Evolutionary conservation across 2,329 filamentous ascomycete genomes (phyloP).

Genomic region (Arthrinium phaeospermum): DNA sequence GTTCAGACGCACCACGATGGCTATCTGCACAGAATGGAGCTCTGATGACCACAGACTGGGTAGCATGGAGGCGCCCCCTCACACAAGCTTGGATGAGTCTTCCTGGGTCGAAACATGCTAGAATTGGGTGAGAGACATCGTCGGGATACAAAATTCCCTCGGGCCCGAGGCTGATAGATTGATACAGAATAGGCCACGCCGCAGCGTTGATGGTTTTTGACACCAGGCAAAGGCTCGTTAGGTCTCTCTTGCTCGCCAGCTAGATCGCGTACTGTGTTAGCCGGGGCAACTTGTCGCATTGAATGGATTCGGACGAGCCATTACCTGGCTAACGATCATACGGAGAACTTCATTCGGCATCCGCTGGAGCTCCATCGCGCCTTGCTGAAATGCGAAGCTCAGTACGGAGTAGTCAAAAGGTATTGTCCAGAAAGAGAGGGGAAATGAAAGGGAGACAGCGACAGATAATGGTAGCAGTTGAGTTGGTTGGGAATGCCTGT

Average conservation of each 20-base stretch:
- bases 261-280: neutral
- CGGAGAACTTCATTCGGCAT: neutral
- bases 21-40: neutral
- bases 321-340: neutral
- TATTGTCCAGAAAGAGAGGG: neutral
- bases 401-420: neutral
- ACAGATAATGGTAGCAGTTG: neutral
- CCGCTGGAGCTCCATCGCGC: neutral
- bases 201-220: neutral
- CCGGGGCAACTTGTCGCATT: neutral
- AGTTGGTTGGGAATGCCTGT: neutral
- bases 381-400: neutral
- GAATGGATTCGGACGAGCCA: neutral
- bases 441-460: neutral
- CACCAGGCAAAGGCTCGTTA: neutral
- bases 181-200: neutral
- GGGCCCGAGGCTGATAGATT: neutral
- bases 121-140: neutral
- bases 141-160: neutral
- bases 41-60: neutral
- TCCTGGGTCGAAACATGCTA: neutral
- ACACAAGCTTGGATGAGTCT: neutral
- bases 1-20: no score
- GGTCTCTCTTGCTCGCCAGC: neutral
- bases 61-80: neutral